Evolutionary conservation across 352 stramenopile genomes (phyloP), one percentile per base, ranked within the genome.

Genomic region (Sclerospora graminicola): DNA sequence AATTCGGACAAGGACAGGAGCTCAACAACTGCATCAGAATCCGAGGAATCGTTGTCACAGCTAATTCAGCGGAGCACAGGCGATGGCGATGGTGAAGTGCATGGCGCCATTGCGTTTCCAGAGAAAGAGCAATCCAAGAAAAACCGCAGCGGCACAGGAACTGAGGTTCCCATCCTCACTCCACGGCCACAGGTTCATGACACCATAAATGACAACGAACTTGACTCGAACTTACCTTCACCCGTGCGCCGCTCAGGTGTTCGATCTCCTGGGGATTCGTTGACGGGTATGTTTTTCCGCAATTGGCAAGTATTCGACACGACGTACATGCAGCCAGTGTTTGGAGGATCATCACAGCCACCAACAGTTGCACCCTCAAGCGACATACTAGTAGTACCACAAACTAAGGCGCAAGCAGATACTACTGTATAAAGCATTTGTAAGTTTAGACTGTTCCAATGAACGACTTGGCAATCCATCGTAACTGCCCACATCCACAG

Each of bases 241-340:
- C 48, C 57, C 18, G 38, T 49, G 7, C 32, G 33, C 15, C 44
- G 41, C n/a, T 26, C 39, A 33, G 44, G 40, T 8, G 58, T 65
- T 2, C 43, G 61, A 14, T 45, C 58, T n/a, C 54, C 48, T 24
- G 61, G 55, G 2, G 66, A 84, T 41, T 82, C 66, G 11, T 56
- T 69, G 26, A 83, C 66, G 1, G 61, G 65, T 14, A 59, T 65
- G 26, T 84, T 89, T 45, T 84, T 89, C 52, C 78, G 72, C 14
- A 72, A 63, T 30, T 92, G 80, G 80, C 71, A 89, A 51, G 58
- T 60, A 8, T 87, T 92, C 48, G 80, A 92, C 47, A 60, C 60
- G 20, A 69, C 61, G 32, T 88, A 82, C 59, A 79, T 92, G 68
- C 77, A 89, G 48, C 80, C 76, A 11, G 69, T 86, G 21, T 92